Conservation (phyloP, 148 eudicot species). For the Rheum nobile region DNA sequence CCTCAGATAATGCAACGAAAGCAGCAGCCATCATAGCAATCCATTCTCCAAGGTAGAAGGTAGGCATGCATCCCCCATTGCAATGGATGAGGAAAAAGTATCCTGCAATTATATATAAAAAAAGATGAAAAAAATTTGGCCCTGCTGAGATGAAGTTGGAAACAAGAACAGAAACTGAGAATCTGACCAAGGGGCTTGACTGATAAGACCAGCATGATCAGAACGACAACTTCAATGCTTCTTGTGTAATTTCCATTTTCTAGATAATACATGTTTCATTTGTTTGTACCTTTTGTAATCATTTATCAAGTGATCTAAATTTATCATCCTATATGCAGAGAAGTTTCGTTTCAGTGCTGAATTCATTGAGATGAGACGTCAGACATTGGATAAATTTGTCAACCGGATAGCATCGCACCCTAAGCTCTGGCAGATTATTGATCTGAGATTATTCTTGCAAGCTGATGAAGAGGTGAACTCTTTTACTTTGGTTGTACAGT, state of each 20-base stretch:
- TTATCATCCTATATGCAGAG: conserved; percentile 30
- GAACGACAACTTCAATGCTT: conserved; percentile 16
- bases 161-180: not conserved
- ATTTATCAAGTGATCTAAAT: not conserved
- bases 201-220: conserved; percentile 38
- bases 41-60: conserved; percentile 37
- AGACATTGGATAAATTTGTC: conserved; percentile 79
- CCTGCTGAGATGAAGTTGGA: no score
- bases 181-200: conserved; percentile 47
- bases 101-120: conserved; percentile 28
- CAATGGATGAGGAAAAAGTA: conserved; percentile 61
- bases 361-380: conserved; percentile 97
- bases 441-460: conserved; percentile 78
- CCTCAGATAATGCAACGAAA: conserved; percentile 75
- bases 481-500: conserved; percentile 3
- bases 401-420: conserved; percentile 86
- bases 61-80: conserved; percentile 81
- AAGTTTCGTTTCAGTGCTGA: conserved; percentile 96
- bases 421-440: conserved; percentile 79
- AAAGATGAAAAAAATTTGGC: no score
- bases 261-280: not conserved
- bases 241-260: not conserved
- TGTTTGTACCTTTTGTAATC: not conserved
- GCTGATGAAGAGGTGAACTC: conserved; percentile 86
- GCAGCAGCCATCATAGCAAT: conserved; percentile 49